phyloP scores from a whole-genome alignment of 2,329 filamentous ascomycete species.

The Monilinia laxa region DNA sequence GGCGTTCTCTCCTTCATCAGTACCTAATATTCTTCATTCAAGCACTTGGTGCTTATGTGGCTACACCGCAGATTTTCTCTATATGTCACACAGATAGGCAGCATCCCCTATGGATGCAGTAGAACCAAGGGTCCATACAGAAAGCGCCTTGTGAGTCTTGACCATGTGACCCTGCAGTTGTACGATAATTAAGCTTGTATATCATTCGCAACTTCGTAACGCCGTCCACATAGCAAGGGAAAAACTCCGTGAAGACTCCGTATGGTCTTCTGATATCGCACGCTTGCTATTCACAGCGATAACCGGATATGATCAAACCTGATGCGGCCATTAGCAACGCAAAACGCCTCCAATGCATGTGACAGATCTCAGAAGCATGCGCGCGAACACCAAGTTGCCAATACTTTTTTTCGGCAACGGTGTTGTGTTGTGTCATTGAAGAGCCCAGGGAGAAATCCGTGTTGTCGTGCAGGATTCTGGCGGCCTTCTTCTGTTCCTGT shows the following conservation, averaged over 20 bases:
- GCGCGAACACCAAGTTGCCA: not conserved
- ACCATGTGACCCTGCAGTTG: conserved; percentile 1
- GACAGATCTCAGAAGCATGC: not conserved
- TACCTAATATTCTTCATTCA: not conserved
- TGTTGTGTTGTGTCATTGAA: not conserved
- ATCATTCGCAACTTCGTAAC: not conserved
- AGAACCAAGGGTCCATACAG: conserved; percentile 11
- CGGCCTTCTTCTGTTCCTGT: too few relatives aligned
- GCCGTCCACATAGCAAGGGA: not conserved
- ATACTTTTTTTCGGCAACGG: not conserved
- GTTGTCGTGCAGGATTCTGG: too few relatives aligned
- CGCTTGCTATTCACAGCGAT: not conserved
- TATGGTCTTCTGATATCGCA: not conserved
- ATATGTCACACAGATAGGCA: not conserved
- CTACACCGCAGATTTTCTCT: not conserved
- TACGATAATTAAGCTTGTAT: not conserved
- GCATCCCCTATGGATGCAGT: not conserved
- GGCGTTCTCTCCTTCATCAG: not conserved
- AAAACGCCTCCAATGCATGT: not conserved
- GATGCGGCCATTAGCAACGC: not conserved
- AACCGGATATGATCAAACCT: not conserved
- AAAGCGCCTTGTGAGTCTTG: not conserved
- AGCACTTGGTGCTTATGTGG: not conserved
- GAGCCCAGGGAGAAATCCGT: not conserved
- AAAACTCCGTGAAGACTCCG: conserved; percentile 12